These are phyloP conservation scores for Bryoerythrophyllum caledonicum DNA, from an alignment of 225 moss, liverwort and hornwort species.

Conservation along the genomic window DNA sequence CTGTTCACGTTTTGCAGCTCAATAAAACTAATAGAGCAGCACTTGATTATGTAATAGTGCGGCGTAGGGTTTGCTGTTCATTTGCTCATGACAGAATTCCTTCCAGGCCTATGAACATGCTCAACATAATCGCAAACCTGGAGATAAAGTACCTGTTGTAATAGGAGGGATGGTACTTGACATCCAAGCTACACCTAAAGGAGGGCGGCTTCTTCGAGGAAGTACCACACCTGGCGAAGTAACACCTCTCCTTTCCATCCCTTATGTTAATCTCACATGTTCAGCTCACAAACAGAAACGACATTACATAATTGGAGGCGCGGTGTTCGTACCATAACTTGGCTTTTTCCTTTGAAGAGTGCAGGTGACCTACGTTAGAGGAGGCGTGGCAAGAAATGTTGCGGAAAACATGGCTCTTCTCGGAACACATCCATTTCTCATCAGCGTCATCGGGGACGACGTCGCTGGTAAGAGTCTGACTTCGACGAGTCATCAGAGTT, in stretches of 20 bases:
- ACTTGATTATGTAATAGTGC: no score
- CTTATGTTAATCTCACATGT: constrained; percentile 1
- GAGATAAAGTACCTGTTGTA: constrained; percentile 43
- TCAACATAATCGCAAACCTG: constrained; percentile 30
- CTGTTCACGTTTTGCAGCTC: not conserved
- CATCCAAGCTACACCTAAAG: constrained; percentile 55
- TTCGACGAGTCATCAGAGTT: constrained; percentile 9
- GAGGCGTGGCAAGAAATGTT: constrained; percentile 94
- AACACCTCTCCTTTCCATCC: constrained; percentile 17
- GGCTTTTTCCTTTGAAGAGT: constrained; percentile 14
- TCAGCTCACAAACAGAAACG: constrained; percentile 8
- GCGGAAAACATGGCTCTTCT: constrained; percentile 85
- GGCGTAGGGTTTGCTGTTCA: no score
- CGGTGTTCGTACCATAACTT: not conserved
- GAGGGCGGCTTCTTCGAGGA: constrained; percentile 45
- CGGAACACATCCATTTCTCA: constrained; percentile 65
- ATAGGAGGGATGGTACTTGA: constrained; percentile 72
- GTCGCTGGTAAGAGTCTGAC: constrained; percentile 61
- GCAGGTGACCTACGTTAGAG: constrained; percentile 77
- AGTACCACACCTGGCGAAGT: constrained; percentile 71
- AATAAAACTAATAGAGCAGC: no score
- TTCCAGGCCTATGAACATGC: constrained; percentile 34
- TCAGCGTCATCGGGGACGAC: constrained; percentile 94
- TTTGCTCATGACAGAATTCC: constrained; percentile 9
- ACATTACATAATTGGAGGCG: not conserved